Base-by-base conservation (phyloP, 768 basidiomycete genomes). In the Leccinum barrowsii region DNA sequence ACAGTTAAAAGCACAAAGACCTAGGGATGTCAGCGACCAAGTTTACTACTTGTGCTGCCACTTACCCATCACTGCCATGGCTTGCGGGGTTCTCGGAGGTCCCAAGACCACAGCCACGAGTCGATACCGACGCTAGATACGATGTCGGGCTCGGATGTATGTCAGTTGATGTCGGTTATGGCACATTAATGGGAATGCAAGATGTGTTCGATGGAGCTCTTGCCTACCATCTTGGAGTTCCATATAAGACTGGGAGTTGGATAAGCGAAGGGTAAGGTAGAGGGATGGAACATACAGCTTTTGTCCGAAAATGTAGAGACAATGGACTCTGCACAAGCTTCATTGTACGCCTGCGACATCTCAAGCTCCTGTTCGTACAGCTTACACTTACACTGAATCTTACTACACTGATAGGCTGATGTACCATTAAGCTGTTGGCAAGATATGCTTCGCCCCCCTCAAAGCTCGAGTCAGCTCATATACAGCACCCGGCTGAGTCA, bases 151-250 rank as follows among this genome's bases (percentile, higher is more conserved):
- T 94, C 87, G 4, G 82, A 81, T 0, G 89, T 88, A 66, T 94
- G 92, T 95, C 96, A 99, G 69, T 99, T 98, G 68, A 98, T 92
- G 68, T 99, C 96, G 3, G 97, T 98, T 55, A 99, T 94, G 4
- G 94, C 94, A 48, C 96, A 86, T 60, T 93, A 92, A 68, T 98
- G 97, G 1, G 91, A 89, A 59, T 88, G 87, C 7, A 98, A 79
- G 34, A 92, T 86, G 59, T 90, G 85, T 63, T 94, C 82, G 34
- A 99, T 92, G 2, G 89, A 87, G 2, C 87, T 89, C 65, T 89
- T 88, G 15, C 85, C 85, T n/a, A 79, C 72, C 44, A 88, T 76
- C 55, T 83, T 70, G n/a, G 97, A 77, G 73, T 98, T 97, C 96
- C 95, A 99, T 58, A 99, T 92, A 3, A 99, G 80, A 46, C 90